phyloP scores from a whole-genome alignment of 768 basidiomycete genomes.

The Suillus subluteus region DNA sequence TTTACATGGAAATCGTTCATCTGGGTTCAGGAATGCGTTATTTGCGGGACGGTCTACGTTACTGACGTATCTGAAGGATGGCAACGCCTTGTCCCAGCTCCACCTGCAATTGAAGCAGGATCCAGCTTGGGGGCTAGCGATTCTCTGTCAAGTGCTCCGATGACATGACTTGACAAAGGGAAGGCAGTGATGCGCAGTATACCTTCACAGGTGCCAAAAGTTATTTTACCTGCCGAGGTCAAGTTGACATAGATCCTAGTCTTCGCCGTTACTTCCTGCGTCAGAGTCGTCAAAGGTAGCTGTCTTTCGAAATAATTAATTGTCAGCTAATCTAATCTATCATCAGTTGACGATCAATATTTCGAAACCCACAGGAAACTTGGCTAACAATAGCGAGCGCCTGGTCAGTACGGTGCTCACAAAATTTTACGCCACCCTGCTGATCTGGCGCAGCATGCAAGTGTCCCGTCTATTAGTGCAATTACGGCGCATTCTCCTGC shows the following conservation, averaged over 20 bases:
- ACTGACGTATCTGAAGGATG: constrained; percentile 57
- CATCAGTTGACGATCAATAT: constrained; percentile 26
- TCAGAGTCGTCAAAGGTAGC: constrained; percentile 32
- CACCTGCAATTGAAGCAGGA: constrained; percentile 10
- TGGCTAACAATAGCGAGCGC: constrained; percentile 20
- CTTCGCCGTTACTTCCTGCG: constrained; percentile 34
- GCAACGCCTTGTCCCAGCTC: constrained; percentile 44
- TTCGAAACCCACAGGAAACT: constrained; percentile 17
- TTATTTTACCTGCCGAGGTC: not conserved
- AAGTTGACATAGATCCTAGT: not conserved
- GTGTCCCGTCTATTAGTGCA: constrained; percentile 16
- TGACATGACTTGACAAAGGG: constrained; percentile 15
- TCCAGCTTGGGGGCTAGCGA: not conserved
- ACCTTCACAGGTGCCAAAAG: constrained; percentile 23
- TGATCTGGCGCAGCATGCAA: constrained; percentile 19
- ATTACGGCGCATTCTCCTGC: constrained; percentile 36
- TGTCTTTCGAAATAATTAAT: constrained; percentile 9
- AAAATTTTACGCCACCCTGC: constrained; percentile 11
- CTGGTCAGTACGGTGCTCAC: constrained; percentile 16
- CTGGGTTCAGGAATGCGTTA: constrained; percentile 71
- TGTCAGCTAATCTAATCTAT: constrained; percentile 8
- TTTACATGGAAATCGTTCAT: constrained; percentile 9
- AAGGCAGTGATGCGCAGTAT: constrained; percentile 22
- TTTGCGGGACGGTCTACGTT: constrained; percentile 67
- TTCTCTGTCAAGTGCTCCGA: not conserved